Base-by-base conservation (phyloP, 2,329 filamentous ascomycete species). In the Hypoxylon sp. region DNA sequence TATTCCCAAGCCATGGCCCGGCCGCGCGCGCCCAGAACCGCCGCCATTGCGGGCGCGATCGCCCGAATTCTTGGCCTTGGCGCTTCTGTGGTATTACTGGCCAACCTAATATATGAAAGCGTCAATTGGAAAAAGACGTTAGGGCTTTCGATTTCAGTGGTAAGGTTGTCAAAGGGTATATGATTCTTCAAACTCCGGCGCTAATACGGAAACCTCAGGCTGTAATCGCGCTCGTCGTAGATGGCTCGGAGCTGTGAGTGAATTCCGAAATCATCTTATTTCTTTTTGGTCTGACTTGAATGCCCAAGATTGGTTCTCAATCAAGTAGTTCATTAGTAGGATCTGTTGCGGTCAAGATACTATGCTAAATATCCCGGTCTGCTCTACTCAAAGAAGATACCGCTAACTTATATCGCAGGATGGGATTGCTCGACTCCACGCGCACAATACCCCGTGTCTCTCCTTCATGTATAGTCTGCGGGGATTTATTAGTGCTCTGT, bases 111-210 rank as follows among this genome's bases (percentile, higher is more conserved):
- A 25, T 72, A 71, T 36, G 70, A 71, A 30, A 68, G 68, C 41
- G 64, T 72, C 55, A 65, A 58, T 63, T 72, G 70, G 70, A 66
- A 62, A 32, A 69, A 72, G 68, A 72, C 57, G n/a, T 60, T 71
- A 19, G 67, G 61, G 19, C 63, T 72, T 28, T 71, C 70, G 0
- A 19, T 72, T 34, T 52, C 63, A 1, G 60, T 65, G 23, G 70
- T 72, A 71, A 61, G 70, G 41, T 41, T 41, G 41, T 57, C 41
- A n/a, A 60, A 56, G 10, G 36, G 11, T 41, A 21, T 21, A 14
- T 23, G 38, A 19, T 28, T 51, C n/a, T 30, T n/a, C 25, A 45
- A 45, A 45, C 49, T 49, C 41, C 41, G 17, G 59, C 19, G 30
- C 60, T 67, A 38, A 61, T 45, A 34, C 38, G 17, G 25, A n/a